Percentiles rank a stretch among this genome's conserved stretches.
Conservation (phyloP, 768 basidiomycete genomes). For the Agrocybe praecox region DNA sequence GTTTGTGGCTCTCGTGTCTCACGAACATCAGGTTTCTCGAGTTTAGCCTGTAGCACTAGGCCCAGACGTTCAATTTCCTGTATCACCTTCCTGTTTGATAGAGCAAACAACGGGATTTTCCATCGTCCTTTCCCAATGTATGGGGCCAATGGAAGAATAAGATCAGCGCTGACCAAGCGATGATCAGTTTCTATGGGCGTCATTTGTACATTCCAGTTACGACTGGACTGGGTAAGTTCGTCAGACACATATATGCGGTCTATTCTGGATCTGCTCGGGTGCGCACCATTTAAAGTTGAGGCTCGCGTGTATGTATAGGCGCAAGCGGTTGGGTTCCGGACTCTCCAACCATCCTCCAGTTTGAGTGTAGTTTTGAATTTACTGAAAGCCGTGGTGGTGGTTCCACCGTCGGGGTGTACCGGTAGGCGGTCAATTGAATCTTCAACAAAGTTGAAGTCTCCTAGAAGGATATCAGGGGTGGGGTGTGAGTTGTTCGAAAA, state of each 20-base stretch:
- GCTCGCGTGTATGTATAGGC: slow-evolving; percentile 29
- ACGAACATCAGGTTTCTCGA: no score
- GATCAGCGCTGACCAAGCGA: slow-evolving; percentile 23
- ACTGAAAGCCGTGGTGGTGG: no score
- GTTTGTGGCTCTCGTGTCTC: no score
- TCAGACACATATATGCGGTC: slow-evolving; percentile 36
- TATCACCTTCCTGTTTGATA: slow-evolving; percentile 18
- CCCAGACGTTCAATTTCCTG: slow-evolving; percentile 5
- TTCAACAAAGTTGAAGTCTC: no score
- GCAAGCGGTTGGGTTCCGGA: slow-evolving; percentile 14
- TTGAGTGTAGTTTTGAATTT: slow-evolving; percentile 18
- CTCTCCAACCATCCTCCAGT: slow-evolving; percentile 35
- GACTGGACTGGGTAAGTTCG: slow-evolving; percentile 1
- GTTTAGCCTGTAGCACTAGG: background rate
- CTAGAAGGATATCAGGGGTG: slow-evolving; percentile 35
- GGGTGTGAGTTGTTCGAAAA: background rate
- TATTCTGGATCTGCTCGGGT: slow-evolving; percentile 27
- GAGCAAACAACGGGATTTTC: slow-evolving; percentile 18
- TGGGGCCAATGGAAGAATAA: slow-evolving; percentile 22
- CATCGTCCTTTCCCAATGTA: slow-evolving; percentile 34
- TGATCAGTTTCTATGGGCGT: slow-evolving; percentile 32
- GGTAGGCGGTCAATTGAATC: slow-evolving; percentile 38
- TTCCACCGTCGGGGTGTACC: slow-evolving; percentile 12
- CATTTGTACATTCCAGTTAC: slow-evolving; percentile 26
- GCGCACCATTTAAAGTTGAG: background rate